A percentile compares a stretch with the other conserved stretches of the same genome.
Evolutionary conservation across 805 yeast genomes (phyloP).

Genomic region (Candida chilensis): DNA sequence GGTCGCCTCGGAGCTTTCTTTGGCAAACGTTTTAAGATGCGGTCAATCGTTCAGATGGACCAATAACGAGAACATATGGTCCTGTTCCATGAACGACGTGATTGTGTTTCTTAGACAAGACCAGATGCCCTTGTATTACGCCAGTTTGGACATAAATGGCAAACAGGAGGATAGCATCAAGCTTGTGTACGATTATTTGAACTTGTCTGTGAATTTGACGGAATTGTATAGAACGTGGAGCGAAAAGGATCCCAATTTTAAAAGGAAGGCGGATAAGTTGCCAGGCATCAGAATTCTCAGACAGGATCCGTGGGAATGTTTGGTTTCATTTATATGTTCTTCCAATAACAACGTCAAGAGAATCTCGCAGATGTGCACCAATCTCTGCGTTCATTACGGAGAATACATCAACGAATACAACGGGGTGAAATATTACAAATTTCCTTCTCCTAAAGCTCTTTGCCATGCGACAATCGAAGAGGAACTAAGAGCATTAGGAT

Average conservation of each 20-base stretch:
- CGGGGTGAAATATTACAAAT: slow-evolving; percentile 53
- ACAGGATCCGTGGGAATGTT: slow-evolving; percentile 97
- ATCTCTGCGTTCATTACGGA: slow-evolving; percentile 66
- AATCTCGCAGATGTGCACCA: slow-evolving; percentile 87
- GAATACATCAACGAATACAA: slow-evolving; percentile 40
- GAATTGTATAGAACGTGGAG: slow-evolving; percentile 58
- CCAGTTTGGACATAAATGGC: slow-evolving; percentile 15
- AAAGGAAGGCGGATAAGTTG: slow-evolving; percentile 22
- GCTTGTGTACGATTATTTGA: slow-evolving; percentile 61
- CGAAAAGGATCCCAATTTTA: slow-evolving; percentile 39
- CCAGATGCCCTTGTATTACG: slow-evolving; percentile 38
- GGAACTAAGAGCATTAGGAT: slow-evolving; percentile 42
- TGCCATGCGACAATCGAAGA: slow-evolving; percentile 15
- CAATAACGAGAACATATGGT: slow-evolving; percentile 52
- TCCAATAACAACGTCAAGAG: slow-evolving; percentile 94
- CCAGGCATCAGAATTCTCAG: slow-evolving; percentile 76
- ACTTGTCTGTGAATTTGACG: slow-evolving; percentile 45
- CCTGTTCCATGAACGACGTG: slow-evolving; percentile 49
- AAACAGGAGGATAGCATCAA: slow-evolving; percentile 19
- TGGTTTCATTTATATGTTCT: slow-evolving; percentile 85
- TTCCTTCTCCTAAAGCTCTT: slow-evolving; percentile 60
- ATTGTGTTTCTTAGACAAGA: slow-evolving; percentile 63
- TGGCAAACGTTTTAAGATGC: slow-evolving; percentile 63
- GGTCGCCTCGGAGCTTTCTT: slow-evolving; percentile 54
- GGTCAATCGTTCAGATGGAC: slow-evolving; percentile 88